Percentiles rank a stretch among this genome's conserved stretches.
These are phyloP conservation scores for Jatropha curcas DNA, from an alignment of 345 rosid species.

Conservation along the genomic window DNA sequence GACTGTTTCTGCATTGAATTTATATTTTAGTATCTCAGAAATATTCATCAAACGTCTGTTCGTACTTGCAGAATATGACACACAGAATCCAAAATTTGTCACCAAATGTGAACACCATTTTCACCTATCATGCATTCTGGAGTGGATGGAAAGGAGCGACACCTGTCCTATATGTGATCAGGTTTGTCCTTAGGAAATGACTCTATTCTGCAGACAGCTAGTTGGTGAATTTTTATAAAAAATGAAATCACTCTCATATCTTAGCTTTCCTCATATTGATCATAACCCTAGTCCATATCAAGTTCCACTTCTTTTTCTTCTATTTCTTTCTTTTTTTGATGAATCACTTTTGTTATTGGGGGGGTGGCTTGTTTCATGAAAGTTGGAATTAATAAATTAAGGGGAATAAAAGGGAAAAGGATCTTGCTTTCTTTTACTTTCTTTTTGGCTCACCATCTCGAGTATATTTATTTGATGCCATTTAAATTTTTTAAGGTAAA, in stretches of 20 bases:
- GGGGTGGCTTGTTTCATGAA: background rate
- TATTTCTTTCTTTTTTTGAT: background rate
- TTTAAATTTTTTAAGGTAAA: too few relatives aligned
- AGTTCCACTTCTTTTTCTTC: too few relatives aligned
- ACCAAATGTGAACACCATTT: slow-evolving; percentile 36
- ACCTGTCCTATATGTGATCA: slow-evolving; percentile 37
- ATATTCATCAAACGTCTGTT: background rate
- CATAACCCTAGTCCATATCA: background rate
- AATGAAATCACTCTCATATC: background rate
- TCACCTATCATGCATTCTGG: slow-evolving; percentile 33
- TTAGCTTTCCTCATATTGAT: background rate
- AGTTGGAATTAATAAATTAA: background rate
- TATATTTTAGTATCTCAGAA: background rate
- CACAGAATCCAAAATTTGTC: slow-evolving; percentile 25
- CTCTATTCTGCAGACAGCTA: background rate
- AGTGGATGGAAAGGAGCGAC: slow-evolving; percentile 40
- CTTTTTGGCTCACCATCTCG: too few relatives aligned
- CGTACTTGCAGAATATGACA: slow-evolving; percentile 27
- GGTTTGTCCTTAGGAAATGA: slow-evolving; percentile 17
- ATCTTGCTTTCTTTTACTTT: background rate
- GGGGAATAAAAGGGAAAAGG: background rate
- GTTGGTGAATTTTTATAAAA: background rate
- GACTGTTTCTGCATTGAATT: background rate
- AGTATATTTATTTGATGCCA: too few relatives aligned
- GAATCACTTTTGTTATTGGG: background rate